Base-by-base conservation (phyloP, 495 filamentous ascomycete species). In the Penicillium subrubescens region DNA sequence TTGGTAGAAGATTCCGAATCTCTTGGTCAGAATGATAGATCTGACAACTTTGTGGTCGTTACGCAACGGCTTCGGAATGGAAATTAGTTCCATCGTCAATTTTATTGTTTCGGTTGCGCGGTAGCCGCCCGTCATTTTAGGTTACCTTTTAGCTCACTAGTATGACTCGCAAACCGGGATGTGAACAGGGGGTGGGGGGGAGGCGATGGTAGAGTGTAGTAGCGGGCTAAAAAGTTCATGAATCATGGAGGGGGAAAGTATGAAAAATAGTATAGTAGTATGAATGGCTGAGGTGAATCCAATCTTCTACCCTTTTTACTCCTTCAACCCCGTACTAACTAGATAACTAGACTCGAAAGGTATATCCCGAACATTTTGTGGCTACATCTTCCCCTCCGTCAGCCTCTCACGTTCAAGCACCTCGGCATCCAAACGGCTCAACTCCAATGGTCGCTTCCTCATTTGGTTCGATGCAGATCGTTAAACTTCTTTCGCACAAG, bases 401-500 rank as follows among this genome's bases (percentile, higher is more conserved):
- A 39, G 34, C 34, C 53, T 35, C 53, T 56, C 53, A 56, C 53
- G 10, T 37, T 39, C 31, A 14, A 56, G 53, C 29, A 37, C 31
- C 33, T 56, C 33, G 53, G 19, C 53, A 35, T 56, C 31, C 53
- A 35, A 56, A 39, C 53, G 34, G 53, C 53, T 56, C 34, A 56
- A 21, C 53, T 39, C 34, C 53, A 15, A 37, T 39, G 53, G 33
- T 35, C 31, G 19, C 56, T 58, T 41, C 56, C 56, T 33, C 35
- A 63, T 67, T 63, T 23, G 65, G 65, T 37, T 21, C 23, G 58
- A 33, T 62, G 66, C 66, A 65, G 55, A 63, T 68, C 59, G 34
- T 25, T 58, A 43, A 58, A 31, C 56, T 44, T 44, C 56, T 10
- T 17, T 44, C 19, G 33, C 25, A 58, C 56, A 19, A 19, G 19